Percentiles rank a stretch among this genome's conserved stretches.
Conservation (phyloP, 331 rosid genomes). For the Malus hybrid region DNA sequence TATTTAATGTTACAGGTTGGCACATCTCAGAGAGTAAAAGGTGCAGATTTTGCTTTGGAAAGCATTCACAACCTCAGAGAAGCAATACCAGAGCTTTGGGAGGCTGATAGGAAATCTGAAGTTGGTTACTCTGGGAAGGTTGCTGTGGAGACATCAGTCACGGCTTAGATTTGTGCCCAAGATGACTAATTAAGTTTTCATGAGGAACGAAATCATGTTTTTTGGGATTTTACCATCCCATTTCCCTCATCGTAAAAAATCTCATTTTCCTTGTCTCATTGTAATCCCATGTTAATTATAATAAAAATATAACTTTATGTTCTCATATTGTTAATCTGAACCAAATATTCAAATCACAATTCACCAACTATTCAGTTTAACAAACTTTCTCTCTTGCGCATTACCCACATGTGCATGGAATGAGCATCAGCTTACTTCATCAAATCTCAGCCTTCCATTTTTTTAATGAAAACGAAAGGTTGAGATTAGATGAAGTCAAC, state of each 20-base stretch:
- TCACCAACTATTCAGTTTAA: neutral
- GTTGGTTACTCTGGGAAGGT: conserved; percentile 56
- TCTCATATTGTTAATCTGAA: neutral
- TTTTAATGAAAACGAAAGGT: too few species aligned
- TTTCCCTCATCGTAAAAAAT: neutral
- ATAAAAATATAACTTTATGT: neutral
- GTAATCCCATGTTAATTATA: neutral
- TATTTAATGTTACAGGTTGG: conserved; percentile 43
- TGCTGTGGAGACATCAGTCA: conserved; percentile 83
- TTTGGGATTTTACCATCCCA: neutral
- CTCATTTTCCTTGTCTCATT: neutral
- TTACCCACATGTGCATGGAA: too few species aligned
- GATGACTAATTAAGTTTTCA: neutral
- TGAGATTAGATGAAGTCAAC: too few species aligned
- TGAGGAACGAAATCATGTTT: neutral
- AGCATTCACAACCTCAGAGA: conserved; percentile 79
- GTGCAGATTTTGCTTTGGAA: conserved; percentile 82
- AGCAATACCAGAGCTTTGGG: conserved; percentile 76
- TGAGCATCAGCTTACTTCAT: too few species aligned
- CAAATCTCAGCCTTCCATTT: too few species aligned
- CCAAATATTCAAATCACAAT: neutral
- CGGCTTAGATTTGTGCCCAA: conserved; percentile 37
- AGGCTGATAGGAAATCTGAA: conserved; percentile 46
- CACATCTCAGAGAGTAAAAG: conserved; percentile 49
- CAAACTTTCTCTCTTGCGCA: too few species aligned